phyloP scores from a whole-genome alignment of 441 rosid genomes.

The Manihot esculenta region DNA sequence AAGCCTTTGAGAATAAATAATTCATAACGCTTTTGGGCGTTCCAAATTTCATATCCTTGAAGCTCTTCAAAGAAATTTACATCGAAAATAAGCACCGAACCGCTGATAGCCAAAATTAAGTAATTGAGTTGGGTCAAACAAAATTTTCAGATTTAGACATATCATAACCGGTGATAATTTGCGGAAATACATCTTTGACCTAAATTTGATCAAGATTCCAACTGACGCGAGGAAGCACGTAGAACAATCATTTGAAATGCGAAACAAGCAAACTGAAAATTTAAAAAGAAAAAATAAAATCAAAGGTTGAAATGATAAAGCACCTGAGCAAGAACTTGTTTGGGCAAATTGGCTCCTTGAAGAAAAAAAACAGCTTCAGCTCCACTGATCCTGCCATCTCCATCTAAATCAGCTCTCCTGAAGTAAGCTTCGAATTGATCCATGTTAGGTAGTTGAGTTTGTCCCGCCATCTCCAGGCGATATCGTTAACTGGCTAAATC shows the following conservation, averaged over 20 bases:
- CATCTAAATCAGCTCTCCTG: slow-evolving; percentile 91
- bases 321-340: slow-evolving; percentile 94
- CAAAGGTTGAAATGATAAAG: slow-evolving; percentile 13
- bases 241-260: background rate
- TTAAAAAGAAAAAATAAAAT: background rate
- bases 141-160: background rate
- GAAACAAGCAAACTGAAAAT: background rate
- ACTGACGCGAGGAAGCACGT: background rate
- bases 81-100: background rate
- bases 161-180: background rate
- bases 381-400: slow-evolving; percentile 94
- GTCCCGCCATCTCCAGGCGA: slow-evolving; percentile 48
- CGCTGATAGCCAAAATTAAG: background rate
- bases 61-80: background rate
- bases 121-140: background rate
- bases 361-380: slow-evolving; percentile 89
- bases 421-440: slow-evolving; percentile 89
- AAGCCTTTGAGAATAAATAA: background rate
- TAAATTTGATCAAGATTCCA: slow-evolving; percentile 4
- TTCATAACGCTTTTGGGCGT: background rate
- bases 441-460: slow-evolving; percentile 40
- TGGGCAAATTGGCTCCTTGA: slow-evolving; percentile 83
- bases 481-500: slow-evolving; percentile 16
- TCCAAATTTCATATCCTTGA: background rate
- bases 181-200: background rate